phyloP scores from a whole-genome alignment of 257 asterid species.

The Solanum ahanhuiri region DNA sequence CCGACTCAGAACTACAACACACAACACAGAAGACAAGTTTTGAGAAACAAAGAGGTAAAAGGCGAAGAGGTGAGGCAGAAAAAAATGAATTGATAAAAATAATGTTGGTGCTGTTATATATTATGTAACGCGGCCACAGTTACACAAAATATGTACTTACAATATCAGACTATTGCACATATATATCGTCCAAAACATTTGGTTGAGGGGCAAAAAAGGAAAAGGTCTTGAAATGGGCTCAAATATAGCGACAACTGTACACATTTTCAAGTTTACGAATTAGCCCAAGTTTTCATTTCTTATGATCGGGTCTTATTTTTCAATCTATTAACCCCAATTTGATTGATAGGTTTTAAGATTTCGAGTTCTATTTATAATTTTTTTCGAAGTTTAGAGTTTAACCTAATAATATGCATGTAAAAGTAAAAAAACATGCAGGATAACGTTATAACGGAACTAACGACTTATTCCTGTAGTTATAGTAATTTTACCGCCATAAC shows the following conservation, averaged over 20 bases:
- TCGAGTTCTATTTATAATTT: background rate
- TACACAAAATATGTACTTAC: background rate
- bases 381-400: background rate
- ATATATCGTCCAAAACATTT: background rate
- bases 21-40: background rate
- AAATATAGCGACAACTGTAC: background rate
- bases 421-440: background rate
- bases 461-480: background rate
- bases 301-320: background rate
- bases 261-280: background rate
- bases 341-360: background rate
- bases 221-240: background rate
- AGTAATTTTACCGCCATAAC: background rate
- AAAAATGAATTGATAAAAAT: background rate
- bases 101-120: background rate
- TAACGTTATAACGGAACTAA: background rate
- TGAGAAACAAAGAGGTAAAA: constrained; percentile 8
- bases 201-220: background rate
- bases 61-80: background rate
- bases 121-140: background rate
- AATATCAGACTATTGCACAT: background rate
- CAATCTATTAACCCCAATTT: background rate
- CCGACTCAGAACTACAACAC: constrained; percentile 5
- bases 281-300: background rate
- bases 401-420: background rate